Evolutionary conservation across 805 yeast species (phyloP).

Genomic region (Schwanniomyces sp.): DNA sequence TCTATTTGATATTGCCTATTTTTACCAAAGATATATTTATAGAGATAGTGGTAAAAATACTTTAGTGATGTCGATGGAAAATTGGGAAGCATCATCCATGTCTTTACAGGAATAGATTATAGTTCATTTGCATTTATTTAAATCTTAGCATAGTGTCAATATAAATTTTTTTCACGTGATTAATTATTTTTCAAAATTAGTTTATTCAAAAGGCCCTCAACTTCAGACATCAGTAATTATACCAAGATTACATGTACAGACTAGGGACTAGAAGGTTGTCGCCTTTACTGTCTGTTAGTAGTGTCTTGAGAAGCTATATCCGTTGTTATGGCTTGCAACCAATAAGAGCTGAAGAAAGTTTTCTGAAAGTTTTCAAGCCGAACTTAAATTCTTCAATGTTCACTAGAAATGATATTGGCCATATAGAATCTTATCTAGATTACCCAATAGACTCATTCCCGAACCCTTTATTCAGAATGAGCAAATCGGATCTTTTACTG

Average conservation of each 20-base stretch:
- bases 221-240: background rate
- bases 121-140: background rate
- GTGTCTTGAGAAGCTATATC: background rate
- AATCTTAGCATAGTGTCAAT: background rate
- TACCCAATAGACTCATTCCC: slow-evolving; percentile 23
- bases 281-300: background rate
- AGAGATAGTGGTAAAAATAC: slow-evolving; percentile 20
- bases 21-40: slow-evolving; percentile 55
- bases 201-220: background rate
- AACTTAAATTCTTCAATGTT: slow-evolving; percentile 14
- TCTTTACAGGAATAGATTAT: background rate
- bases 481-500: slow-evolving; percentile 21
- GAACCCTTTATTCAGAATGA: slow-evolving; percentile 34
- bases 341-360: background rate
- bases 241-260: background rate
- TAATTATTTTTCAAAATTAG: background rate
- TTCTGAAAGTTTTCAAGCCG: background rate
- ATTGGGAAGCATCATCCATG: slow-evolving; percentile 9
- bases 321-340: background rate
- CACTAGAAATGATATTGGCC: slow-evolving; percentile 4
- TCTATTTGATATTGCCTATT: slow-evolving; percentile 68
- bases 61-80: slow-evolving; percentile 17
- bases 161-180: background rate
- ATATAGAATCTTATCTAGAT: slow-evolving; percentile 4
- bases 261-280: background rate